Base-by-base conservation (phyloP, 306 rosid species). In the Rosa rugosa region DNA sequence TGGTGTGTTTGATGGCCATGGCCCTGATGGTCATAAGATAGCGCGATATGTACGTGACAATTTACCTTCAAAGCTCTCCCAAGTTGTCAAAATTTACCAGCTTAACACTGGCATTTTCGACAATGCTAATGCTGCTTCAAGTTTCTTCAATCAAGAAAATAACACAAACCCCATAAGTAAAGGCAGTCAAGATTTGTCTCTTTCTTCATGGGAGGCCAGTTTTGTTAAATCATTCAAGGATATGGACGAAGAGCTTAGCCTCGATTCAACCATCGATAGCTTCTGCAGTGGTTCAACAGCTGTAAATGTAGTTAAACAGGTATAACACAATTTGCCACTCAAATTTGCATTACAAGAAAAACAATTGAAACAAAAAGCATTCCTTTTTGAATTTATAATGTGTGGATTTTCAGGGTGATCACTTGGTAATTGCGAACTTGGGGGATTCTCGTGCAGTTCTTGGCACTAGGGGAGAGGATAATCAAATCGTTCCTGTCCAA, bases 1-100 rank as follows among this genome's bases (percentile, higher is more conserved):
- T 45, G 99, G 98, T 38, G 96, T 96, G 82, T 96, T 96, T 71
- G 99, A 96, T 82, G 99, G 99, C 47, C 99, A 96, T 77, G 98
- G 99, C 76, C 97, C 98, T 49, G 71, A 75, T 46, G 99, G 99
- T 14, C 99, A 96, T 85, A 87, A 76, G 69, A 84, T 93, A 25
- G 84, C 98, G 6, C 91, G 87, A 49, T 84, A 82, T 47, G 83
- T 90, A 41, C 90, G 98, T 7, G 89, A 93, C 72, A 76, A 72
- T 66, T 78, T 96, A 6, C 98, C 99, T n/a, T 69, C 83, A n/a
- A 93, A 85, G 79, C 90, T 96, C 59, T 82, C 97, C 13, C 84
- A 75, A 77, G 85, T 92, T 41, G 83, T 95, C 56, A 87, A 87
- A 81, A 73, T 79, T 66, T 80, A 92, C 53, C 88, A 82, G 42